Evolutionary conservation across 768 basidiomycete species (phyloP), one percentile per base, ranked within the genome.

Genomic region (Russula abietina): DNA sequence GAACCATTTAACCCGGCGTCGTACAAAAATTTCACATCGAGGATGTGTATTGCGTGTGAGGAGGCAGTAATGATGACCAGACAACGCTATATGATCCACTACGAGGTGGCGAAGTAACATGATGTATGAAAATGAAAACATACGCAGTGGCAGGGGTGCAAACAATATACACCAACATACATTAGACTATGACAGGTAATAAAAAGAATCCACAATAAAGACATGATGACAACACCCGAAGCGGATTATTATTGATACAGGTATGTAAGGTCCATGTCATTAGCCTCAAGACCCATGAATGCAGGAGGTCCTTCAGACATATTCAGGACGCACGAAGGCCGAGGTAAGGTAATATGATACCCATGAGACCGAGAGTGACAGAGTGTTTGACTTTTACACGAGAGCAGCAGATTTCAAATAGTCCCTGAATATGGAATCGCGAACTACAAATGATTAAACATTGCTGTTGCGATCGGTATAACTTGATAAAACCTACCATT

Each of bases 401-500:
- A 75, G 72, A 9, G 74, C 74, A 11, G 74, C 74, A 17, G 72
- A 73, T 60, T 74, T 73, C 49, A 75, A 67, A 61, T 75, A 75
- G 41, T 70, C 71, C 28, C 74, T 72, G 72, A 75, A 75, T 58
- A 75, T 75, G 4, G 74, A 75, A 56, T 75, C 74, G 8, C 73
- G 73, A 54, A 75, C 73, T 61, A 43, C 24, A 32, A 28, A 17
- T 16, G 22, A 41, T 16, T 3, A 39, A 28, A 14, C 53, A 54
- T 36, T 33, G 57, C 7, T 32, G 8, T 14, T 4, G 5, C 12
- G 26, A 58, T 28, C 26, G 24, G 26, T 7, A n/a, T 11, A 50
- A 49, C 46, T 22, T 36, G 30, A 32, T 17, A 38, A 58, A 22
- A 50, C 73, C 39, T 53, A 89, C 89, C 89, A 67, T 89, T 91